These are phyloP conservation scores for Colletotrichum phormii DNA, from an alignment of 2,329 filamentous ascomycete species.

Conservation along the genomic window DNA sequence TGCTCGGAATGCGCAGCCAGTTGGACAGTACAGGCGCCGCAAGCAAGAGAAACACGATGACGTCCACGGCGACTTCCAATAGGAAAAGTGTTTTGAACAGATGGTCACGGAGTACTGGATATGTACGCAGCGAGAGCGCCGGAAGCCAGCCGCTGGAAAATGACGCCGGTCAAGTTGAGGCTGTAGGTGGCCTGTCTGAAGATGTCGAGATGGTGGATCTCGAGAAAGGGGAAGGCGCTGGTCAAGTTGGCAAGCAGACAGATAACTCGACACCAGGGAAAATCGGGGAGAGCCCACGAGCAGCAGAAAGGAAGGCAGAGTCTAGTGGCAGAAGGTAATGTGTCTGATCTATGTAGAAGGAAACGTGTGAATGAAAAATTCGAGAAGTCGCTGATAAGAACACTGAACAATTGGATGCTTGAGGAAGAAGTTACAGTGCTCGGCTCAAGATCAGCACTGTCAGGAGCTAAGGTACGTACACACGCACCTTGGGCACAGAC, in stretches of 20 bases:
- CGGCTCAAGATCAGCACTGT: background rate
- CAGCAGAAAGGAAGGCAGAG: background rate
- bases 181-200: background rate
- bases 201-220: conserved; percentile 26
- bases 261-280: background rate
- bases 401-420: background rate
- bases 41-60: background rate
- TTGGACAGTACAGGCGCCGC: background rate
- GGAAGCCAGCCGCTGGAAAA: too few species aligned
- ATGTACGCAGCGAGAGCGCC: background rate
- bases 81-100: background rate
- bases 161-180: background rate
- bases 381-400: background rate
- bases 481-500: background rate
- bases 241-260: background rate
- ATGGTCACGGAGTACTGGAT: background rate
- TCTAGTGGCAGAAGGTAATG: background rate
- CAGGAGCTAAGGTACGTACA: background rate
- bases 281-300: background rate
- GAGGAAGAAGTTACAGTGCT: background rate
- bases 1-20: conserved; percentile 7
- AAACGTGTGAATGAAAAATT: background rate
- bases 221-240: background rate
- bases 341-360: background rate
- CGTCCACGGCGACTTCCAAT: background rate